Evolutionary conservation across 1,139 yeast genomes (phyloP), one percentile per base, ranked within the genome.

Genomic region (Pichia sp.): DNA sequence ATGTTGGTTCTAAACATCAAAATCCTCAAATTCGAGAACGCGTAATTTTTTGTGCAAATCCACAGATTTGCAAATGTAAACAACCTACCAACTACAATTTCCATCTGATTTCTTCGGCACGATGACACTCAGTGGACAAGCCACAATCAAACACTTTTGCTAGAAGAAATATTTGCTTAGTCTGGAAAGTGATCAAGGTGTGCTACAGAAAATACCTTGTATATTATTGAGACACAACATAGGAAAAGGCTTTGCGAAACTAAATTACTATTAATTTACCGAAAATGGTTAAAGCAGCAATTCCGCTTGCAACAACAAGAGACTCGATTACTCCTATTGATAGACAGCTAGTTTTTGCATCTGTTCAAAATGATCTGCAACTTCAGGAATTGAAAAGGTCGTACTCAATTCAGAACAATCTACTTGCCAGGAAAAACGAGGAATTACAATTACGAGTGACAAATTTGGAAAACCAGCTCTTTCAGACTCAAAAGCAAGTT

Each of bases 371-470:
- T n/a, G 47, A 44, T 31, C 13, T 21, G 6, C 41, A 45, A 28
- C 26, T 45, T 10, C 54, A 53, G 23, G 51, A 53, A 26, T 30
- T 52, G 8, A 52, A 52, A 36, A 59, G 65, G 34, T 69, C 68
- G 47, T 71, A 71, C 52, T 58, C 68, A 22, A 58, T 61, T 10
- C 84, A 83, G 61, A 83, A 83, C 64, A 72, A 71, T 55, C 73
- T 78, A 19, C 66, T 84, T 40, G 85, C 86, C 0, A 76, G 74
- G 57, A 77, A 76, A 51, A 83, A 82, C 62, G 74, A 82, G 7
- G 64, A 74, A 22, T 68, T 83, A 63, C 69, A 75, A 68, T 62
- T 73, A 36, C 77, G 72, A 55, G 70, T 83, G 18, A 66, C 75
- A 2, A 80, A 75, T 26, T 65, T 84, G 65, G 87, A 83, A 61